phyloP scores from a whole-genome alignment of 2,329 filamentous ascomycete species.

The Fusarium sp. region DNA sequence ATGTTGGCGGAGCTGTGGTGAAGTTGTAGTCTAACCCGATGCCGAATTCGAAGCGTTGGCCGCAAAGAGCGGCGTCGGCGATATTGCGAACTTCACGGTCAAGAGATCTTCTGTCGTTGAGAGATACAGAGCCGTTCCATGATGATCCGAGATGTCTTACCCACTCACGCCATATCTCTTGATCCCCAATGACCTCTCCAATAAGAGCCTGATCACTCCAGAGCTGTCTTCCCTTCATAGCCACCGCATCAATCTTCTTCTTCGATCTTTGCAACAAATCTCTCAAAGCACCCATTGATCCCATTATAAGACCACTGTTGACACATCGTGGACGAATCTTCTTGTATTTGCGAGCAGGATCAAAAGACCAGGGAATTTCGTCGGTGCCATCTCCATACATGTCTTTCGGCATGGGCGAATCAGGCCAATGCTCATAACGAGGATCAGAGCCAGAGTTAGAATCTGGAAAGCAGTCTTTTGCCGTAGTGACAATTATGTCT shows the following conservation, averaged over 20 bases:
- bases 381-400: slow-evolving; percentile 54
- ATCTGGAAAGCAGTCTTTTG: slow-evolving; percentile 54
- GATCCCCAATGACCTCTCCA: slow-evolving; percentile 55
- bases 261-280: slow-evolving; percentile 45
- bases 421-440: slow-evolving; percentile 54
- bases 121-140: slow-evolving; percentile 50
- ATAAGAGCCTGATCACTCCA: slow-evolving; percentile 57
- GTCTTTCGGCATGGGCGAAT: slow-evolving; percentile 51
- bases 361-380: slow-evolving; percentile 44
- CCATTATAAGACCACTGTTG: slow-evolving; percentile 54
- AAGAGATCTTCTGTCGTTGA: slow-evolving; percentile 24
- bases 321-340: slow-evolving; percentile 53
- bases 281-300: slow-evolving; percentile 49
- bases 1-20: slow-evolving; percentile 53
- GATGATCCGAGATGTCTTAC: slow-evolving; percentile 45
- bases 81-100: slow-evolving; percentile 41
- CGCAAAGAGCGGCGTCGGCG: slow-evolving; percentile 47
- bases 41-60: slow-evolving; percentile 54
- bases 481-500: slow-evolving; percentile 51
- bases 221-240: slow-evolving; percentile 51
- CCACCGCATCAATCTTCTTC: slow-evolving; percentile 48
- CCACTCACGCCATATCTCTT: slow-evolving; percentile 55
- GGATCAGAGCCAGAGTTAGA: slow-evolving; percentile 52
- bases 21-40: slow-evolving; percentile 57
- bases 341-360: slow-evolving; percentile 52